Conservation (phyloP, 139 green algal species). For the Coelastrella sp. region DNA sequence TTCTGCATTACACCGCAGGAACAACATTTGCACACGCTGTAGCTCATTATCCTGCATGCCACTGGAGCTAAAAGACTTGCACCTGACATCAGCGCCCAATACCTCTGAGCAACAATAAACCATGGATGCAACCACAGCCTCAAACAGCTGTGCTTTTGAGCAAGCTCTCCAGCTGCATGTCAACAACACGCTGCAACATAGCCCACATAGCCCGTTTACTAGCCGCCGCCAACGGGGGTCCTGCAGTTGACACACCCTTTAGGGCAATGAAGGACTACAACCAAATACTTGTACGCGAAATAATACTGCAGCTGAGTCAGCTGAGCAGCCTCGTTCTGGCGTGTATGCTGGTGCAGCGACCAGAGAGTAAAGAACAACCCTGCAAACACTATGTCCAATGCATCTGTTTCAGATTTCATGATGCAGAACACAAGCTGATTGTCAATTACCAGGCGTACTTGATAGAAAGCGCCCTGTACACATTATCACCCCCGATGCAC, state of each 20-base stretch:
- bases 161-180: not conserved
- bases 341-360: too few species aligned
- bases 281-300: not conserved
- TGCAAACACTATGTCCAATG: too few species aligned
- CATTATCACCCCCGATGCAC: too few species aligned
- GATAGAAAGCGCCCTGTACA: too few species aligned
- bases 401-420: too few species aligned
- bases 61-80: not conserved
- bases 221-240: not conserved
- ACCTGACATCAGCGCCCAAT: not conserved
- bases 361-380: too few species aligned
- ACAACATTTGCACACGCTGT: not conserved
- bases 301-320: too few species aligned
- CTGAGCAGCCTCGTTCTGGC: too few species aligned
- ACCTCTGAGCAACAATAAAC: not conserved
- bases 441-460: too few species aligned
- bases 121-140: not conserved
- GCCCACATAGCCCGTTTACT: not conserved
- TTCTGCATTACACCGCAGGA: not conserved
- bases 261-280: not conserved
- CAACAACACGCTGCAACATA: not conserved
- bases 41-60: not conserved
- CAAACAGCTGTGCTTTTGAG: not conserved
- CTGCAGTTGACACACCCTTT: not conserved
- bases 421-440: too few species aligned